A percentile compares a stretch with the other conserved stretches of the same genome.
phyloP scores from a whole-genome alignment of 306 rosid species.

The Purshia tridentata region DNA sequence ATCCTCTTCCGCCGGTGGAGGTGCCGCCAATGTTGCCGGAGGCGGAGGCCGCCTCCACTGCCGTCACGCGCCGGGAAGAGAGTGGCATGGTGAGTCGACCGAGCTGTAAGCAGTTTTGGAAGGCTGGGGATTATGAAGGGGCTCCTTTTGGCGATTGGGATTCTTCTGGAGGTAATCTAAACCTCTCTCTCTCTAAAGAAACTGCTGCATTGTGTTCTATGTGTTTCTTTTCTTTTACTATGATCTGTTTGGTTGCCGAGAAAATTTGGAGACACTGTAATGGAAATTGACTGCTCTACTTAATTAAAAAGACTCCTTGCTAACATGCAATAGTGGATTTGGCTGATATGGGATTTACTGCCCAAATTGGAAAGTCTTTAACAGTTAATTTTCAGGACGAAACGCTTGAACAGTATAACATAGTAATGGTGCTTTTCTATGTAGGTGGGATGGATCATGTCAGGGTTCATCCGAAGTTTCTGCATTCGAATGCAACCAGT shows the following conservation, averaged over 20 bases:
- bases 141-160: slow-evolving; percentile 37
- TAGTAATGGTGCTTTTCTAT: neutral
- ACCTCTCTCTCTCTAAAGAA: neutral
- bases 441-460: slow-evolving; percentile 96
- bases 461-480: slow-evolving; percentile 96
- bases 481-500: slow-evolving; percentile 97
- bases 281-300: neutral
- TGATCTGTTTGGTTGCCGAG: slow-evolving; percentile 7
- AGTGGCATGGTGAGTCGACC: neutral
- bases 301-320: neutral
- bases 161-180: slow-evolving; percentile 48
- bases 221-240: neutral
- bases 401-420: no score
- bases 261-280: neutral
- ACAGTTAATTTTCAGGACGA: neutral
- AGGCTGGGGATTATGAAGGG: slow-evolving; percentile 91
- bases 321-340: slow-evolving; percentile 14
- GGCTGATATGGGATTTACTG: neutral
- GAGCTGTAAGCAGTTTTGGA: slow-evolving; percentile 79
- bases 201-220: neutral
- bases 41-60: slow-evolving; percentile 9
- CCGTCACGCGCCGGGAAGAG: slow-evolving; percentile 2
- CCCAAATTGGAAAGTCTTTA: neutral
- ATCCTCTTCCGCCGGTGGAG: slow-evolving; percentile 26
- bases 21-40: slow-evolving; percentile 19